Base-by-base conservation (phyloP, 1,139 yeast species). In the Entelexis sorbosivorans region DNA sequence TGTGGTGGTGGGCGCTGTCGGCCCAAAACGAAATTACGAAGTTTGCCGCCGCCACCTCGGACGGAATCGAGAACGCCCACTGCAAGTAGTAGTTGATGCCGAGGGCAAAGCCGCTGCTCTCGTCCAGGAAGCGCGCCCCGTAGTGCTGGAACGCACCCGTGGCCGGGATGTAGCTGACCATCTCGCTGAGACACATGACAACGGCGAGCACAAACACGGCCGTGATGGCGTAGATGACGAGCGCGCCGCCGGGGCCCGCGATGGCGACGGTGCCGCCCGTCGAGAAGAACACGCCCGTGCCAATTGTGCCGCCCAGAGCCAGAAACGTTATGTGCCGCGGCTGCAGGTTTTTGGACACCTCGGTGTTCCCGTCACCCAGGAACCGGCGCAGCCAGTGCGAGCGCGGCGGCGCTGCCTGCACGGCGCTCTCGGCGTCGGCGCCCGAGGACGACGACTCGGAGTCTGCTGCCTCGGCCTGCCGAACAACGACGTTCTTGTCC, bases 201-300 rank as follows among this genome's bases (percentile, higher is more conserved):
- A 81, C 75, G 51, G 75, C 66, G 51, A 74, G 78, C 2, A 81
- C 82, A 38, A 79, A 67, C 2, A 75, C 61, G 14, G 85, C 86
- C 55, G 79, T 76, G 31, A 79, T 69, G 6, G 72, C 63, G 61
- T 78, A 81, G 43, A 79, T 77, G 44, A 81, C 67, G n/a, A 81
- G 64, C 49, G 80, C 65, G 9, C 82, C 74, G 10, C 77, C 75
- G 3, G 87, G 86, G 16, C 87, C 88, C 54, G 83, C 85, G 17
- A 63, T 64, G 29, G 76, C 72, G 48, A 81, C 67, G 6, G 83
- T 74, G 48, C 72, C 73, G 3, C 84, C 83, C 0, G 83, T 74
- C 33, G 84, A 82, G 51, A 81, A 68, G 55, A 79, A 73, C 49
- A 82, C 67, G 54, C 91, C 91, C 3, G 87, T 78, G n/a, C 86